phyloP scores from a whole-genome alignment of 2,329 filamentous ascomycete genomes.

The Epicoccum sorghinum region DNA sequence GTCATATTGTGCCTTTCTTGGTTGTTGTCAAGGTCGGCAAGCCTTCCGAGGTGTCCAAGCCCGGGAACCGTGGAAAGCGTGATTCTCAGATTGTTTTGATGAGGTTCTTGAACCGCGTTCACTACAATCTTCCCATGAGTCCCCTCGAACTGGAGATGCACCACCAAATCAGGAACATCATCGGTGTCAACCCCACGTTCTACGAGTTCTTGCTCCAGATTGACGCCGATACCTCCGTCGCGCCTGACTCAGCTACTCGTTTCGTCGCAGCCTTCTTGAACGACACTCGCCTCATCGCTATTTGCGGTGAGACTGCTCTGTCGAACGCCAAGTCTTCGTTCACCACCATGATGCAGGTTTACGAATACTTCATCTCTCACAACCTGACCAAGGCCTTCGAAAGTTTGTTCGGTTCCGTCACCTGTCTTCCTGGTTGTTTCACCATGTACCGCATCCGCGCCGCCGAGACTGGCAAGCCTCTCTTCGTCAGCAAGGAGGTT shows the following conservation, averaged over 20 bases:
- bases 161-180: conserved; percentile 98
- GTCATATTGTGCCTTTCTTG: conserved; percentile 96
- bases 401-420: conserved; percentile 94
- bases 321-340: conserved; percentile 93
- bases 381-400: conserved; percentile 97
- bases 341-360: conserved; percentile 99
- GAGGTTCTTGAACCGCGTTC: conserved; percentile 98
- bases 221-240: conserved; percentile 95
- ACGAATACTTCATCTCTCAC: conserved; percentile 99
- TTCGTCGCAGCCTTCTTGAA: conserved; percentile 90
- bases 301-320: conserved; percentile 92
- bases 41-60: conserved; percentile 71
- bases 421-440: conserved; percentile 97
- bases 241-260: conserved; percentile 84
- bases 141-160: conserved; percentile 97
- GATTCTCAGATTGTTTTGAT: conserved; percentile 98
- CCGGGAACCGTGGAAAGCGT: conserved; percentile 98
- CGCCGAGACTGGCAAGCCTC: conserved; percentile 89
- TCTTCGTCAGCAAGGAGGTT: conserved; percentile 93
- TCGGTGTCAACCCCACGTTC: conserved; percentile 96
- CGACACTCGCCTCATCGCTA: conserved; percentile 90
- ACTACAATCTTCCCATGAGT: conserved; percentile 96
- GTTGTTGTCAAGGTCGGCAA: conserved; percentile 96
- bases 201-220: conserved; percentile 98
- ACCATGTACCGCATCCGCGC: conserved; percentile 98